A percentile compares a stretch with the other conserved stretches of the same genome.
Conservation (phyloP, 352 stramenopile species). For the Phytophthora pisi region DNA sequence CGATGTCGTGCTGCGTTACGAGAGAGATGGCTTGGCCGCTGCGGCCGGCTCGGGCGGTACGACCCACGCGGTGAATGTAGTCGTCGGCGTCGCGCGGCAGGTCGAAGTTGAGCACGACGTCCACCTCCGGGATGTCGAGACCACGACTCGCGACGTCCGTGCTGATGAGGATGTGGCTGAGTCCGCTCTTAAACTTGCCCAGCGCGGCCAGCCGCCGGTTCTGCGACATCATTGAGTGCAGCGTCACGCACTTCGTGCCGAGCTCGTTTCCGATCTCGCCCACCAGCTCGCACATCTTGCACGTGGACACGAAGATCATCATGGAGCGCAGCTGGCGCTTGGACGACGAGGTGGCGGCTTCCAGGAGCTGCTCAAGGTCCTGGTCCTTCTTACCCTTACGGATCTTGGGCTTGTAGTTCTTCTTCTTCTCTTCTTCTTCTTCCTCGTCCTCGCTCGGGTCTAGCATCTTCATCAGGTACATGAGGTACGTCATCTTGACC, state of each 20-base stretch:
- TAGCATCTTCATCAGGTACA: conserved; percentile 84
- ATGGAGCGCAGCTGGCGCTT: conserved; percentile 70
- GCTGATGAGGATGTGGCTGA: conserved; percentile 94
- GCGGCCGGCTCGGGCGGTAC: conserved; percentile 93
- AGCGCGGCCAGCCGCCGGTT: conserved; percentile 93
- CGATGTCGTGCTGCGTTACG: conserved; percentile 94
- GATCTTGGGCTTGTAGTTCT: conserved; percentile 34
- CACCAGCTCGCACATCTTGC: conserved; percentile 94
- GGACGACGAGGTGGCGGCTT: conserved; percentile 21
- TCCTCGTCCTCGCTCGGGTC: conserved; percentile 70
- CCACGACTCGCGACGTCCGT: conserved; percentile 97
- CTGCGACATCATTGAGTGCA: conserved; percentile 97
- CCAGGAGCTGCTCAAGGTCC: conserved; percentile 33
- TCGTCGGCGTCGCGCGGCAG: conserved; percentile 94
- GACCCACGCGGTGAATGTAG: conserved; percentile 98
- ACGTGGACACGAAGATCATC: conserved; percentile 98
- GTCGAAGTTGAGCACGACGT: conserved; percentile 98
- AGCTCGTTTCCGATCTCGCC: conserved; percentile 94
- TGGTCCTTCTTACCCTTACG: conserved; percentile 46
- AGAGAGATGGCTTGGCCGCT: conserved; percentile 93
- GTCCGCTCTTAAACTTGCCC: conserved; percentile 97
- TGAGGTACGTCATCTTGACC: conserved; percentile 96
- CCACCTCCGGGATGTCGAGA: conserved; percentile 96
- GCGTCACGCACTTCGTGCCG: conserved; percentile 91
- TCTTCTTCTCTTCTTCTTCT: conserved; percentile 42